Percentiles rank a stretch among this genome's conserved stretches.
These are phyloP conservation scores for Mortierella alpina DNA, from an alignment of 192 early-diverging fungal genomes.

Conservation along the genomic window DNA sequence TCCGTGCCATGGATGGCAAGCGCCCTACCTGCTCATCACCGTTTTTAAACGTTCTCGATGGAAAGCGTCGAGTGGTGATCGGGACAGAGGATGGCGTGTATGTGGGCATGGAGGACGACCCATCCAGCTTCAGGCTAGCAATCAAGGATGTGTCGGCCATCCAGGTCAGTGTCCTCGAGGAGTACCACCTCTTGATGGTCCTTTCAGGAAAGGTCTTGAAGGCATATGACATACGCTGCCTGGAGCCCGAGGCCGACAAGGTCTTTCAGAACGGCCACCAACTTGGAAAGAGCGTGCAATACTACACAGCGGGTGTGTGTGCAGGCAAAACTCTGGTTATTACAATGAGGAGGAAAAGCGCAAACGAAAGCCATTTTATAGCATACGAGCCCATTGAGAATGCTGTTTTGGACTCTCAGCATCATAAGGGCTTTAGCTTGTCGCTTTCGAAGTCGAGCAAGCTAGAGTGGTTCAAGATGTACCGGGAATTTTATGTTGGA, in stretches of 20 bases:
- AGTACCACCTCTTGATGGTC: conserved; percentile 79
- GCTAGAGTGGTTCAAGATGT: conserved; percentile 37
- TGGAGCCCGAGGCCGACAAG: conserved; percentile 37
- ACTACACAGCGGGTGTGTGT: conserved; percentile 56
- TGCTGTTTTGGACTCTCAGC: conserved; percentile 9
- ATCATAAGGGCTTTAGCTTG: conserved; percentile 7
- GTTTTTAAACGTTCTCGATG: conserved; percentile 58
- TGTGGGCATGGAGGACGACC: conserved; percentile 65
- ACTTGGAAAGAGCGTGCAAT: conserved; percentile 25
- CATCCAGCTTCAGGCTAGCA: conserved; percentile 20
- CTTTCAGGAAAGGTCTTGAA: conserved; percentile 62
- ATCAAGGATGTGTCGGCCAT: conserved; percentile 69
- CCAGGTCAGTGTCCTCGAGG: conserved; percentile 86
- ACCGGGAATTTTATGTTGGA: conserved; percentile 91
- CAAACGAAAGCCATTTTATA: conserved; percentile 17
- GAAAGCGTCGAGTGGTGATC: conserved; percentile 71
- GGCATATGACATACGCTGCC: conserved; percentile 32
- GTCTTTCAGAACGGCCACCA: conserved; percentile 18
- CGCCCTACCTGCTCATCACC: conserved; percentile 25
- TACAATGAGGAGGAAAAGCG: conserved; percentile 27
- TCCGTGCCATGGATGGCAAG: conserved; percentile 26
- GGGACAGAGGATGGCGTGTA: conserved; percentile 90
- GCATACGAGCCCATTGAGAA: conserved; percentile 26
- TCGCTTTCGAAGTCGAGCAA: conserved; percentile 22
- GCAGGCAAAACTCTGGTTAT: conserved; percentile 35